These are phyloP conservation scores for Mrakia gelida DNA, from an alignment of 768 basidiomycete species.

Conservation along the genomic window DNA sequence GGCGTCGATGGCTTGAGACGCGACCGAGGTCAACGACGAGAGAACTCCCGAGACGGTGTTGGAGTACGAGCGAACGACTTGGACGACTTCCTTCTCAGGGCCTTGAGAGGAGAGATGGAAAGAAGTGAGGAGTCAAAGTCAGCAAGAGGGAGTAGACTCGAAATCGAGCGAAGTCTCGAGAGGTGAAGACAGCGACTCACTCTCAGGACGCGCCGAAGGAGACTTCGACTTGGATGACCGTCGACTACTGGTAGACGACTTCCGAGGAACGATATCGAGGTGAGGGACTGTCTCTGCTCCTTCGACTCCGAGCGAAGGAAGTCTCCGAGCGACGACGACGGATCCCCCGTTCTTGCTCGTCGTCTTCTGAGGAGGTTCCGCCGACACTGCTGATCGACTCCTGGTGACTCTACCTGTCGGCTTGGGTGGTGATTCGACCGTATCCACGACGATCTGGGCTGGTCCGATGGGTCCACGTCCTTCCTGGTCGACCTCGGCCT, in stretches of 20 bases:
- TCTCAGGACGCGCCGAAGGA: neutral
- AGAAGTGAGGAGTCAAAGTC: neutral
- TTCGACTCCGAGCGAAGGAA: neutral
- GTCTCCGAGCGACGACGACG: neutral
- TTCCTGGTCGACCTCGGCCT: neutral
- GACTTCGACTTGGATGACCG: neutral
- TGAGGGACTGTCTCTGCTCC: neutral
- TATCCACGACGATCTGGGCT: neutral
- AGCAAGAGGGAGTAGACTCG: neutral
- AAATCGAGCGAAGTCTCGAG: neutral
- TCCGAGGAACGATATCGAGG: neutral
- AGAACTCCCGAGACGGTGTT: neutral
- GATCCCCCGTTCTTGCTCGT: neutral
- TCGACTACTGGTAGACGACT: neutral
- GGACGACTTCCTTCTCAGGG: neutral
- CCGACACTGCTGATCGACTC: neutral
- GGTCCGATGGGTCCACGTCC: neutral
- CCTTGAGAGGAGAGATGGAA: neutral
- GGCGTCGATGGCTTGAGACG: slow-evolving; percentile 8
- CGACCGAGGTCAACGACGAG: neutral
- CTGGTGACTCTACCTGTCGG: neutral
- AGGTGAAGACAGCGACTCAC: neutral
- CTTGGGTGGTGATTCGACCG: neutral
- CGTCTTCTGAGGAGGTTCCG: neutral
- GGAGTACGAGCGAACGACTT: neutral